phyloP scores from a whole-genome alignment of 2,329 filamentous ascomycete species.

The Rutstroemia sp. region DNA sequence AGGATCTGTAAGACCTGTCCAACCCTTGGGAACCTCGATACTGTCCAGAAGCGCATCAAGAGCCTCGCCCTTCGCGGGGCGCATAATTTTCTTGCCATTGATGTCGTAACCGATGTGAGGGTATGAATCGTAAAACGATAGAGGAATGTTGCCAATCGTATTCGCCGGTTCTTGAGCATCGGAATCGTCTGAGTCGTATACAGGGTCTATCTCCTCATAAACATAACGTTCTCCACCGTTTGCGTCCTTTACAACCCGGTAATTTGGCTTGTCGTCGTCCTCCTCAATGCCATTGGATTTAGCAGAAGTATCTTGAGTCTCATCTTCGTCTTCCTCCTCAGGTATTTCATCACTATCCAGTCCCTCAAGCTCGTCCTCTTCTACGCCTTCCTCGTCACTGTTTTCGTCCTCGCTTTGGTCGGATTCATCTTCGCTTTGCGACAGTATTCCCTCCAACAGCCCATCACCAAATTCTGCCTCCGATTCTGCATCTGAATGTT shows the following conservation, averaged over 20 bases:
- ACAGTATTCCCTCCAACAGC: conserved; percentile 48
- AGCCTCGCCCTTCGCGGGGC: conserved; percentile 87
- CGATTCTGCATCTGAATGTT: conserved; percentile 42
- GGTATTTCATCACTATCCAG: conserved; percentile 44
- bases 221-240: conserved; percentile 87
- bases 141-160: conserved; percentile 90
- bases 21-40: conserved; percentile 94
- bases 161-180: conserved; percentile 74
- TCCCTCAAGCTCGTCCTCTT: conserved; percentile 33
- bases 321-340: conserved; percentile 30
- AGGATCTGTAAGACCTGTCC: conserved; percentile 92
- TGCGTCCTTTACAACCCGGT: conserved; percentile 64
- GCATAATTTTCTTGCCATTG: conserved; percentile 96
- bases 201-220: conserved; percentile 87
- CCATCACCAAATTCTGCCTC: conserved; percentile 53
- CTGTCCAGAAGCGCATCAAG: conserved; percentile 90
- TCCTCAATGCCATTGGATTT: conserved; percentile 33
- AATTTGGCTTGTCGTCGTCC: conserved; percentile 38
- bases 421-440: conserved; percentile 50
- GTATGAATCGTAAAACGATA: conserved; percentile 95
- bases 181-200: conserved; percentile 93
- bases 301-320: conserved; percentile 32
- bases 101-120: conserved; percentile 99
- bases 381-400: conserved; percentile 35
- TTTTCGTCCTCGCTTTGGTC: conserved; percentile 43